Evolutionary conservation across 345 rosid genomes (phyloP).

Genomic region (Durio zibethinus): DNA sequence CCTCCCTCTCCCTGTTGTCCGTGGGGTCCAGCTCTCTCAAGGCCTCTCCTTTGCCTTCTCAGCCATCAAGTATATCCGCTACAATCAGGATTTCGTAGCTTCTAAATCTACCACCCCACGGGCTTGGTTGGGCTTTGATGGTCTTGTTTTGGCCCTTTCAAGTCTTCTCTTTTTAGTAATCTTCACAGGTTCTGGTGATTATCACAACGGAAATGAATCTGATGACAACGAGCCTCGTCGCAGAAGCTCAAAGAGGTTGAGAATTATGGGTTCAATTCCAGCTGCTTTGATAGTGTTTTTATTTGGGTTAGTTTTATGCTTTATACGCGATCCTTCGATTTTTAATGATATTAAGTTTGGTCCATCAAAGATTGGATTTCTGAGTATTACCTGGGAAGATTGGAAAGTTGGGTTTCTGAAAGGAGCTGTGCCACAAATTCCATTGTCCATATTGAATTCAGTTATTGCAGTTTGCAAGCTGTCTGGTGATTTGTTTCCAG

Average conservation of each 20-base stretch:
- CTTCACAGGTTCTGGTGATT: constrained; percentile 62
- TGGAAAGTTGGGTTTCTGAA: constrained; percentile 79
- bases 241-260: constrained; percentile 35
- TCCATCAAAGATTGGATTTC: constrained; percentile 52
- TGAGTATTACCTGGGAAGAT: constrained; percentile 72
- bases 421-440: constrained; percentile 91
- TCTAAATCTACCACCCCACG: constrained; percentile 59
- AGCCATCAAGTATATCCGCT: constrained; percentile 75
- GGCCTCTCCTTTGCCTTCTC: constrained; percentile 88
- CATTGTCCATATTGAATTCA: constrained; percentile 66
- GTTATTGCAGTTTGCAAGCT: constrained; percentile 83
- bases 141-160: constrained; percentile 56
- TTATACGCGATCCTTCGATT: constrained; percentile 59
- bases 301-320: constrained; percentile 54
- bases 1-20: constrained; percentile 85
- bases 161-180: constrained; percentile 56
- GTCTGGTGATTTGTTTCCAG: constrained; percentile 72
- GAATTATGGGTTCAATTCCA: constrained; percentile 56
- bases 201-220: background rate
- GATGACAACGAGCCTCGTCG: constrained; percentile 14
- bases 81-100: constrained; percentile 55
- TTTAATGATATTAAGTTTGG: constrained; percentile 54
- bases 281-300: constrained; percentile 70
- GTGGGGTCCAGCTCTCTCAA: constrained; percentile 94
- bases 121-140: constrained; percentile 78